Conservation (phyloP, 495 filamentous ascomycete species). For the Glutinoglossum americanum region DNA sequence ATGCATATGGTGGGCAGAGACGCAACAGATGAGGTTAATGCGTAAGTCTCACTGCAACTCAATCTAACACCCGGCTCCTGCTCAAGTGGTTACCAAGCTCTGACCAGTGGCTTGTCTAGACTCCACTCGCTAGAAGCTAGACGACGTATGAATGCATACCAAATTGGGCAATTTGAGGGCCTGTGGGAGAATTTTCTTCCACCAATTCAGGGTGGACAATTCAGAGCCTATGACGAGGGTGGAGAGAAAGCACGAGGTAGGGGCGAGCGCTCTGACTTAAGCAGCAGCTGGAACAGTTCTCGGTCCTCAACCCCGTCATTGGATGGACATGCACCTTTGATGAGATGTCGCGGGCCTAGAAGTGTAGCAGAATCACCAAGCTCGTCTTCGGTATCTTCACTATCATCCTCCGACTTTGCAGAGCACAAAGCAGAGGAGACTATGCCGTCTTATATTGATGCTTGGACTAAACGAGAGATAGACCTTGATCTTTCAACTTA, state of each 20-base stretch:
- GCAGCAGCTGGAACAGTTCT: conserved; percentile 20
- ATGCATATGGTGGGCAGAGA: conserved; percentile 90
- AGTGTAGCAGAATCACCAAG: neutral
- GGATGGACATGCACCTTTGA: conserved; percentile 2
- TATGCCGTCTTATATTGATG: conserved; percentile 46
- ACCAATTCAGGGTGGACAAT: conserved; percentile 80
- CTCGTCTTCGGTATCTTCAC: conserved; percentile 18
- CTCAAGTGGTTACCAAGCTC: neutral
- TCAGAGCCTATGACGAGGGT: conserved; percentile 33
- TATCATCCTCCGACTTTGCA: conserved; percentile 22
- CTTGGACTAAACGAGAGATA: conserved; percentile 52
- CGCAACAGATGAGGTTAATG: conserved; percentile 87
- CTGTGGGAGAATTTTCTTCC: conserved; percentile 77
- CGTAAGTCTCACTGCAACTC: conserved; percentile 32
- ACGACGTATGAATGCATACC: conserved; percentile 55
- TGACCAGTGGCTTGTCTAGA: conserved; percentile 21
- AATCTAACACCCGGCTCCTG: neutral
- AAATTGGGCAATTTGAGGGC: conserved; percentile 66
- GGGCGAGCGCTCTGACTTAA: conserved; percentile 19
- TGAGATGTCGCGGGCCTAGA: conserved; percentile 1
- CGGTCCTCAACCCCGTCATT: conserved; percentile 15
- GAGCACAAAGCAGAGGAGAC: conserved; percentile 22
- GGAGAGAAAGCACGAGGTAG: conserved; percentile 14
- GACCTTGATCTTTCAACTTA: conserved; percentile 60
- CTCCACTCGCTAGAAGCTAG: conserved; percentile 66